These are phyloP conservation scores for Nemania sp. DNA, from an alignment of 2,329 filamentous ascomycete genomes.

Conservation along the genomic window DNA sequence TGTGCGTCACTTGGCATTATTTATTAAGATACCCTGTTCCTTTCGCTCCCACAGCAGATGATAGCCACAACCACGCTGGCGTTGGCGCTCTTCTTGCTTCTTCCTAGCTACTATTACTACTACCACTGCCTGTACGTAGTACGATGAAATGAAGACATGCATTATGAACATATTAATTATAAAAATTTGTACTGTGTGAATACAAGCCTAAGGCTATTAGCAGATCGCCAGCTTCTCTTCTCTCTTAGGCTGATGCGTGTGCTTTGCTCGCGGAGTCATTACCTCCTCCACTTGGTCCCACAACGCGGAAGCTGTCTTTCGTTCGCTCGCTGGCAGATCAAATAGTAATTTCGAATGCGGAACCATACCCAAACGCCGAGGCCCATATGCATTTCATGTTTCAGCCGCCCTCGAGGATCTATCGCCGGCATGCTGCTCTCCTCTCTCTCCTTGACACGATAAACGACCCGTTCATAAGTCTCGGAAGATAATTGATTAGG, in stretches of 20 bases:
- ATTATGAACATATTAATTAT: constrained; percentile 41
- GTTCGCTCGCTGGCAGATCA: constrained; percentile 5
- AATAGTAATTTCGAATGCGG: constrained; percentile 3
- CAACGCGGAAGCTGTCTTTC: background rate
- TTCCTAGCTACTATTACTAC: constrained; percentile 14
- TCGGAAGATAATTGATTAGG: background rate
- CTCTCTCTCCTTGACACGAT: background rate
- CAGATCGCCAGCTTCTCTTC: constrained; percentile 2
- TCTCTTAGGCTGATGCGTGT: constrained; percentile 8
- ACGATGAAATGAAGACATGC: constrained; percentile 30
- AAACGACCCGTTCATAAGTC: too few species aligned
- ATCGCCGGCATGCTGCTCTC: constrained; percentile 6
- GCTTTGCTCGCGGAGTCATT: constrained; percentile 5
- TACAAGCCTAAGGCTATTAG: background rate
- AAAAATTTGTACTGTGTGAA: constrained; percentile 25
- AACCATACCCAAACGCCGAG: constrained; percentile 21
- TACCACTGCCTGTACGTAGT: constrained; percentile 24
- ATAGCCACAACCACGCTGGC: background rate
- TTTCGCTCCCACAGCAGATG: constrained; percentile 10
- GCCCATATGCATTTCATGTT: constrained; percentile 16
- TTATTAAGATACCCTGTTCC: constrained; percentile 30
- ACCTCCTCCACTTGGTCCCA: background rate
- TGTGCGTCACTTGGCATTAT: constrained; percentile 17
- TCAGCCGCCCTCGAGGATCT: constrained; percentile 12
- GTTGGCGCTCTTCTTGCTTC: background rate